phyloP scores from a whole-genome alignment of 495 filamentous ascomycete species.

The Neurospora sp. region DNA sequence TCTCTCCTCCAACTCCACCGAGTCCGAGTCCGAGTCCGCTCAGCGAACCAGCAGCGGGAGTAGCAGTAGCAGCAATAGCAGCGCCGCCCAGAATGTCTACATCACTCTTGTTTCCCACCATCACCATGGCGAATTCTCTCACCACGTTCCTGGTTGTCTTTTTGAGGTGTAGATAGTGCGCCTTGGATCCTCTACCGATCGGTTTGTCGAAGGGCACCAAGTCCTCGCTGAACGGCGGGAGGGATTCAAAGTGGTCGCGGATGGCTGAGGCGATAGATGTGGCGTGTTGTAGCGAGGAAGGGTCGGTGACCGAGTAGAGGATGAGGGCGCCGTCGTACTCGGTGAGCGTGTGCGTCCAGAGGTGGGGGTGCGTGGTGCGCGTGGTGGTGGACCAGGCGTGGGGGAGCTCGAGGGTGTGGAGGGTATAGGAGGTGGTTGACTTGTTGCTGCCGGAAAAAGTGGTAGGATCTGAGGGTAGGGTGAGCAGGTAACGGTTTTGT shows the following conservation, averaged over 20 bases:
- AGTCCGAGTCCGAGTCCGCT: background rate
- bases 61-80: background rate
- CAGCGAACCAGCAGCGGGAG: background rate
- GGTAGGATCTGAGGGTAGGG: conserved; percentile 15
- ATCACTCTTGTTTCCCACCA: conserved; percentile 31
- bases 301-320: conserved; percentile 28
- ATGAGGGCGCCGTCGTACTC: conserved; percentile 26
- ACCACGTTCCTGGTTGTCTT: background rate
- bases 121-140: conserved; percentile 22
- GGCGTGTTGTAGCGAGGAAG: conserved; percentile 21
- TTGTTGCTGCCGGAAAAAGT: background rate
- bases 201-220: background rate
- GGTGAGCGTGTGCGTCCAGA: conserved; percentile 27
- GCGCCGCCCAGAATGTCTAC: background rate
- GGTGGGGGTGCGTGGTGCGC: background rate
- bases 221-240: background rate
- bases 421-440: conserved; percentile 17
- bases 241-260: conserved; percentile 9
- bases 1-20: background rate
- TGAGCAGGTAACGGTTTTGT: conserved; percentile 23
- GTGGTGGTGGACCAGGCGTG: conserved; percentile 4
- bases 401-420: conserved; percentile 32
- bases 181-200: background rate
- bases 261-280: conserved; percentile 23
- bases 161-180: background rate